phyloP scores from a whole-genome alignment of 1,139 yeast genomes.

The Torulaspora pretoriensis region DNA sequence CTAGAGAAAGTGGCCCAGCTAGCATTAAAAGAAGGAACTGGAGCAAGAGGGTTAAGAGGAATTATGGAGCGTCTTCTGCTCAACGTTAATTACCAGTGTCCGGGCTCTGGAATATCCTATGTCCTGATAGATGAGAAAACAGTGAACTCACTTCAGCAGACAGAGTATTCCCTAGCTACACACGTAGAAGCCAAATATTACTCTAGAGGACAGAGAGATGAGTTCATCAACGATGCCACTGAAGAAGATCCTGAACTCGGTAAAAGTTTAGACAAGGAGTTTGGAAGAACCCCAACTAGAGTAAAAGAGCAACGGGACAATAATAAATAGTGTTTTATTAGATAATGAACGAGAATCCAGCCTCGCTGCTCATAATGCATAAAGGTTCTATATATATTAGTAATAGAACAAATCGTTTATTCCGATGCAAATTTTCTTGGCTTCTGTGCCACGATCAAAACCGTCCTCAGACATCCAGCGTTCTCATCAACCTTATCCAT shows the following conservation, averaged over 20 bases:
- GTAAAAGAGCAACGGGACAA: constrained; percentile 10
- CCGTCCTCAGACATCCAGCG: constrained; percentile 29
- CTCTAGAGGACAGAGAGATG: constrained; percentile 40
- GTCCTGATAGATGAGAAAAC: constrained; percentile 43
- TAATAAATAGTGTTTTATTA: background rate
- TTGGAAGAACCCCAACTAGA: constrained; percentile 25
- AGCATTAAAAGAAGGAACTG: constrained; percentile 48
- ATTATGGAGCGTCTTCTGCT: constrained; percentile 48
- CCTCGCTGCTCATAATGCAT: constrained; percentile 4
- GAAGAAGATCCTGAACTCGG: constrained; percentile 40
- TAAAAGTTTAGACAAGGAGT: constrained; percentile 32
- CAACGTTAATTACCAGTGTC: constrained; percentile 51
- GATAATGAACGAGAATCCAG: constrained; percentile 6
- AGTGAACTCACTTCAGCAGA: constrained; percentile 37
- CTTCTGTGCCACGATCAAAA: constrained; percentile 31
- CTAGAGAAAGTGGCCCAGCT: constrained; percentile 43
- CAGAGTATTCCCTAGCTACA: constrained; percentile 33
- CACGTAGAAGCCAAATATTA: constrained; percentile 43
- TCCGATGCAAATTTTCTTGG: constrained; percentile 18
- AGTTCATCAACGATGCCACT: constrained; percentile 37
- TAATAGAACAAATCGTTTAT: background rate
- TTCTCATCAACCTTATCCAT: constrained; percentile 27
- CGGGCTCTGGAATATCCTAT: constrained; percentile 46
- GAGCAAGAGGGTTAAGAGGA: constrained; percentile 52
- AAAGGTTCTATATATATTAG: background rate